phyloP scores from a whole-genome alignment of 1,139 yeast genomes.

The Saccharomyces hybrid region DNA sequence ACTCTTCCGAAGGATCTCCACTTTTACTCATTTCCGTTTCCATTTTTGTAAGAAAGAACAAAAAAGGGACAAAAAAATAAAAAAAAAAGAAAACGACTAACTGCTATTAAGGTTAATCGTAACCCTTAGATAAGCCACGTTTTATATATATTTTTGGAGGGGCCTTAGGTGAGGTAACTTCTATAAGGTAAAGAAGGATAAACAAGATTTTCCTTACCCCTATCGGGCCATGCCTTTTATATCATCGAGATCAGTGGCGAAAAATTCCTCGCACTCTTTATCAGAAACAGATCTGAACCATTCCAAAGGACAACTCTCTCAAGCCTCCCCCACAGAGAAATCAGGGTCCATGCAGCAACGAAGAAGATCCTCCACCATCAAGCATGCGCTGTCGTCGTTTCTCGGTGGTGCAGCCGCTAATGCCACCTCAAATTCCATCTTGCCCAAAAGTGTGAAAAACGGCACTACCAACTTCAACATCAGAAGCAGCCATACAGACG shows the following conservation, averaged over 20 bases:
- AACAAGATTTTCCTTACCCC: not conserved
- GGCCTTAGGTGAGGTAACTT: not conserved
- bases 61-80: not conserved
- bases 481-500: slow-evolving; percentile 5
- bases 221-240: not conserved
- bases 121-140: not conserved
- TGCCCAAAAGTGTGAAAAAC: not conserved
- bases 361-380: slow-evolving; percentile 20
- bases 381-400: slow-evolving; percentile 21
- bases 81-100: not conserved
- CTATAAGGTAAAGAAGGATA: not conserved
- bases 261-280: not conserved
- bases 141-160: not conserved
- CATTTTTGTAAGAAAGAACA: not conserved
- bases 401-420: slow-evolving; percentile 10
- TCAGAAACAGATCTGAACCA: not conserved
- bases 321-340: not conserved
- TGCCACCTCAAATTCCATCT: not conserved
- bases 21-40: not conserved
- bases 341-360: slow-evolving; percentile 3
- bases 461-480: slow-evolving; percentile 1
- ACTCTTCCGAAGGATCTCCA: slow-evolving; percentile 1
- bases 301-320: not conserved
- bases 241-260: not conserved
- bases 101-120: not conserved